Evolutionary conservation across 1,139 yeast species (phyloP).

Genomic region (Arxiozyma bovina): DNA sequence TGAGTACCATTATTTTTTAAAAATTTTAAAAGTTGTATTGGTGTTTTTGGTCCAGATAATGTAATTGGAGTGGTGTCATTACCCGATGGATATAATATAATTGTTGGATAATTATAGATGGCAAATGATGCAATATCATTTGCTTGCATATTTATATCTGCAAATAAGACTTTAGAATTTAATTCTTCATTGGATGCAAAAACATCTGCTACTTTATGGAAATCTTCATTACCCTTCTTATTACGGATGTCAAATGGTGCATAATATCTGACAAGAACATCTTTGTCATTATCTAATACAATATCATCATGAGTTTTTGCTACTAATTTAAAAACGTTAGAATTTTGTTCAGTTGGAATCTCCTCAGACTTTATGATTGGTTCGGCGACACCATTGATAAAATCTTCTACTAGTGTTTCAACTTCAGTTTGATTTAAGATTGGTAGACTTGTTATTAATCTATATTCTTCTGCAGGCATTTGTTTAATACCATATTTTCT

Average conservation of each 20-base stretch:
- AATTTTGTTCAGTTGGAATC: constrained; percentile 69
- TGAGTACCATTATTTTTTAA: constrained; percentile 55
- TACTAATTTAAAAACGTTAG: constrained; percentile 69
- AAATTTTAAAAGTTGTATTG: constrained; percentile 62
- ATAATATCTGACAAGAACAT: constrained; percentile 83
- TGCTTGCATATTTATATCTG: constrained; percentile 78
- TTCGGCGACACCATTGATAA: constrained; percentile 51
- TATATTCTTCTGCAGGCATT: constrained; percentile 30
- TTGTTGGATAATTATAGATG: constrained; percentile 87
- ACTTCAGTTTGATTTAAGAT: constrained; percentile 39
- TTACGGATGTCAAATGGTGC: constrained; percentile 99
- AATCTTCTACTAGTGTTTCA: constrained; percentile 55
- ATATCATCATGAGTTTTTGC: constrained; percentile 73
- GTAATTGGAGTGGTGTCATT: constrained; percentile 41
- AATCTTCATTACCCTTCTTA: constrained; percentile 83
- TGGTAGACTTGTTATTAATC: constrained; percentile 14
- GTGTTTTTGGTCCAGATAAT: constrained; percentile 63
- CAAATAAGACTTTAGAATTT: constrained; percentile 54
- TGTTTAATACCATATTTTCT: constrained; percentile 67
- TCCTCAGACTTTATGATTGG: constrained; percentile 81
- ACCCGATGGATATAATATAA: constrained; percentile 88
- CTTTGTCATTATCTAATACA: constrained; percentile 60
- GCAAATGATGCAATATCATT: constrained; percentile 74
- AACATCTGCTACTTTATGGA: constrained; percentile 73
- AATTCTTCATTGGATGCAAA: constrained; percentile 42